phyloP scores from a whole-genome alignment of 441 rosid species.

The Adansonia gregorii region DNA sequence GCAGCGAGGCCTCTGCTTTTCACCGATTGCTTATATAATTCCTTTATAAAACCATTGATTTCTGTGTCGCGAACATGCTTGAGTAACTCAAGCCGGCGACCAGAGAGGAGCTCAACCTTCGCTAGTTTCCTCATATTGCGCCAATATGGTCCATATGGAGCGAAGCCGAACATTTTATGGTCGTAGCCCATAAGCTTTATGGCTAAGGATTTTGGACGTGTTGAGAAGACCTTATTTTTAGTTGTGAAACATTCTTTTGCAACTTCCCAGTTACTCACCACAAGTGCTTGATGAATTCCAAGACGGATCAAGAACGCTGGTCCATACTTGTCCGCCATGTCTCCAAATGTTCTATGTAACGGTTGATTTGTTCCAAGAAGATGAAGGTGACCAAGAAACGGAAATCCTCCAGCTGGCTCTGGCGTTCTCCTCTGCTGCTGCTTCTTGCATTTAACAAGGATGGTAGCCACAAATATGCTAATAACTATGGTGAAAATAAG shows the following conservation, averaged over 20 bases:
- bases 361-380: constrained; percentile 27
- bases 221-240: constrained; percentile 40
- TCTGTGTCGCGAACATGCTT: constrained; percentile 40
- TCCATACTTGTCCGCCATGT: constrained; percentile 49
- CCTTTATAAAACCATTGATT: constrained; percentile 27
- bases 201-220: constrained; percentile 42
- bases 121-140: constrained; percentile 47
- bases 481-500: constrained; percentile 28
- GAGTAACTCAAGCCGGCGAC: constrained; percentile 40
- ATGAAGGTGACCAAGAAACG: constrained; percentile 46
- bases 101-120: constrained; percentile 44
- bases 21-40: constrained; percentile 26
- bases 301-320: constrained; percentile 42
- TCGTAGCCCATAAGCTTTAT: constrained; percentile 41
- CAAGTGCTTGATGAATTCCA: constrained; percentile 35
- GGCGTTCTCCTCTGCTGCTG: constrained; percentile 34
- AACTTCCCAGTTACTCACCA: constrained; percentile 46
- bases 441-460: constrained; percentile 15
- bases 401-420: constrained; percentile 48
- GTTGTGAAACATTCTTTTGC: constrained; percentile 50
- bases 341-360: constrained; percentile 36
- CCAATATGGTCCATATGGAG: constrained; percentile 52
- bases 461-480: neutral
- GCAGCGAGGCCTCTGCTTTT: constrained; percentile 25
- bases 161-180: constrained; percentile 39